Conservation (phyloP, 1,284 basidiomycete species). For the Grifola frondosa region DNA sequence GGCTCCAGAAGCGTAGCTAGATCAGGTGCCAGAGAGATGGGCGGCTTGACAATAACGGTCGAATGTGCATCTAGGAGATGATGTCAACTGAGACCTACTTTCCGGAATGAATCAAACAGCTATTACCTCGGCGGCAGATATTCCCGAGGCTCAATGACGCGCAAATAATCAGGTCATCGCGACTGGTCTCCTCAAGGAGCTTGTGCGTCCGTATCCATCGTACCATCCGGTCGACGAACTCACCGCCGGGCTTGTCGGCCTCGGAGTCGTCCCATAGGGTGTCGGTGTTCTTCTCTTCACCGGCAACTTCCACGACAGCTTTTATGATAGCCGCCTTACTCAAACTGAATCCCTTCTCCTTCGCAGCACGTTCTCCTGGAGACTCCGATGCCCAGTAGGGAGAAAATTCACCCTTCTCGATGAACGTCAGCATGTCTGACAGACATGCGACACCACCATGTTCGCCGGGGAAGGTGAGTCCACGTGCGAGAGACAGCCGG, state of each 20-base stretch:
- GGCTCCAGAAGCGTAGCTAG: constrained; percentile 39
- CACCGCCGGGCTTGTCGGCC: constrained; percentile 56
- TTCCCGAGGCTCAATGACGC: constrained; percentile 83
- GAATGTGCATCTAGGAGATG: constrained; percentile 60
- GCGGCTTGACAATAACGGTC: constrained; percentile 52
- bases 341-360: constrained; percentile 72
- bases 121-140: constrained; percentile 71
- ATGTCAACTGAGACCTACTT: constrained; percentile 8
- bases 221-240: constrained; percentile 74
- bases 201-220: constrained; percentile 66
- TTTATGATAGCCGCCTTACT: constrained; percentile 86
- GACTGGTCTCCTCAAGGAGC: constrained; percentile 34
- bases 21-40: constrained; percentile 47
- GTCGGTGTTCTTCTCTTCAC: constrained; percentile 78
- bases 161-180: constrained; percentile 83
- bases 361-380: constrained; percentile 36
- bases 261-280: constrained; percentile 71
- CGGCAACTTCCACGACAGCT: constrained; percentile 80
- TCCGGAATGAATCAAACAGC: neutral
- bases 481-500: constrained; percentile 68
- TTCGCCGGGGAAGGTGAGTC: constrained; percentile 53
- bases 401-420: constrained; percentile 67
- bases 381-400: constrained; percentile 52
- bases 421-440: constrained; percentile 64
- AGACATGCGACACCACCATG: constrained; percentile 60